Conservation (phyloP, 2,329 filamentous ascomycete genomes). For the Fusarium humuli region DNA sequence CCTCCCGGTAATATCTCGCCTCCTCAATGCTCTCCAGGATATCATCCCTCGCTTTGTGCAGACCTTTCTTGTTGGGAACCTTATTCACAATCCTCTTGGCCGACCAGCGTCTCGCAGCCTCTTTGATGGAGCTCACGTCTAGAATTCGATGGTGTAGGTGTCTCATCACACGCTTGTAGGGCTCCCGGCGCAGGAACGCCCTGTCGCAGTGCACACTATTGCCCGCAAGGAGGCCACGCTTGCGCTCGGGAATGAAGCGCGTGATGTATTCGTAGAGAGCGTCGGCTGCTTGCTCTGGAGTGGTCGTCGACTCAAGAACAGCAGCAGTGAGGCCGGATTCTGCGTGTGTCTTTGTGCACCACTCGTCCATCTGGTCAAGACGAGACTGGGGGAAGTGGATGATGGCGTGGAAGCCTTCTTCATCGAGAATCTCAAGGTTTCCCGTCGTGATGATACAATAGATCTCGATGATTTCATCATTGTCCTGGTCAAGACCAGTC, state of each 20-base stretch:
- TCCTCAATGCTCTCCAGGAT: constrained; percentile 96
- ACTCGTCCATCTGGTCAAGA: constrained; percentile 85
- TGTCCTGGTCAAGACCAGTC: constrained; percentile 77
- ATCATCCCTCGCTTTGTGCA: constrained; percentile 87
- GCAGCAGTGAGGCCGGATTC: constrained; percentile 83
- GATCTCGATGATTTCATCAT: constrained; percentile 89
- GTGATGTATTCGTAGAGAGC: constrained; percentile 83
- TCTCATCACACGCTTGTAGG: constrained; percentile 78
- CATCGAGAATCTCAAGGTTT: constrained; percentile 79
- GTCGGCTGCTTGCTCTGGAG: constrained; percentile 76
- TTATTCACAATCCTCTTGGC: constrained; percentile 58
- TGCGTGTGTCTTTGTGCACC: constrained; percentile 86
- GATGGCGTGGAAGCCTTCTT: constrained; percentile 80
- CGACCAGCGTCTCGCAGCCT: constrained; percentile 87
- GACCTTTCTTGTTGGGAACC: constrained; percentile 77
- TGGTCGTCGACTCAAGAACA: constrained; percentile 78
- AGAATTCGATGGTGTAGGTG: constrained; percentile 91
- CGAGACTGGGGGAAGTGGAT: constrained; percentile 78
- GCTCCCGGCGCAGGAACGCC: constrained; percentile 79
- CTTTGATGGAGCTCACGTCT: constrained; percentile 93
- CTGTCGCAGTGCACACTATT: constrained; percentile 94
- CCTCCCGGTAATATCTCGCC: constrained; percentile 82
- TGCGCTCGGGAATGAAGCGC: constrained; percentile 72
- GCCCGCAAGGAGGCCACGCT: constrained; percentile 82
- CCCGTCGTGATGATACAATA: constrained; percentile 91